Conservation (phyloP, 345 rosid genomes). For the Isatis tinctoria region DNA sequence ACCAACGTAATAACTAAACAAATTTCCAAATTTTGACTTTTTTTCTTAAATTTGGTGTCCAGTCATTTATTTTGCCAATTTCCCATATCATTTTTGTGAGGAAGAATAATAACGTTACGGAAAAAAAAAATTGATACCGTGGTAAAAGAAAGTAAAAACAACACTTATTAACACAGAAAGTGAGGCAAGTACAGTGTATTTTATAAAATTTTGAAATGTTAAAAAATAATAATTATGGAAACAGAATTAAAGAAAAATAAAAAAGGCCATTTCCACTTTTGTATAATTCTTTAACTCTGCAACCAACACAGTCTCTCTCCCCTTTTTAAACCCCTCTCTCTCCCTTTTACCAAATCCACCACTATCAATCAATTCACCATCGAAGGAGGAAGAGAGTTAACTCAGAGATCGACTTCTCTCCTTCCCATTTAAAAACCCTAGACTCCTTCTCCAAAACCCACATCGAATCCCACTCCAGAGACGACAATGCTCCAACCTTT, state of each 20-base stretch:
- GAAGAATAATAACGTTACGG: background rate
- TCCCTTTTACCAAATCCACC: constrained; percentile 28
- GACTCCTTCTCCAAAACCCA: constrained; percentile 17
- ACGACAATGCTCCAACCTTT: constrained; percentile 29
- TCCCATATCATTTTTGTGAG: background rate
- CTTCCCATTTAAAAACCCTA: constrained; percentile 12
- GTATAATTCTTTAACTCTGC: background rate
- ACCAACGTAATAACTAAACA: background rate
- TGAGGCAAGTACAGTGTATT: background rate
- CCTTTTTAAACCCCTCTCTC: constrained; percentile 10
- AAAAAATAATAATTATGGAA: background rate
- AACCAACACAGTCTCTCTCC: background rate
- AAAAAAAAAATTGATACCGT: background rate
- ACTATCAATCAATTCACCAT: constrained; percentile 10
- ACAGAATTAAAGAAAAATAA: background rate
- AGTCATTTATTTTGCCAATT: background rate
- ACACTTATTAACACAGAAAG: background rate
- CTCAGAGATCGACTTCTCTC: constrained; percentile 15
- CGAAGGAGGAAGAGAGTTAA: background rate
- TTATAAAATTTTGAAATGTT: background rate
- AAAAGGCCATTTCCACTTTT: background rate
- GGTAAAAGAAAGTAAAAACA: background rate
- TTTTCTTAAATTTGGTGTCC: too few relatives aligned
- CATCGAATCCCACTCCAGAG: background rate
- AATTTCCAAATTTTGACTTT: background rate